These are phyloP conservation scores for Saccharomyces hybrid DNA, from an alignment of 1,139 yeast genomes.

Conservation along the genomic window DNA sequence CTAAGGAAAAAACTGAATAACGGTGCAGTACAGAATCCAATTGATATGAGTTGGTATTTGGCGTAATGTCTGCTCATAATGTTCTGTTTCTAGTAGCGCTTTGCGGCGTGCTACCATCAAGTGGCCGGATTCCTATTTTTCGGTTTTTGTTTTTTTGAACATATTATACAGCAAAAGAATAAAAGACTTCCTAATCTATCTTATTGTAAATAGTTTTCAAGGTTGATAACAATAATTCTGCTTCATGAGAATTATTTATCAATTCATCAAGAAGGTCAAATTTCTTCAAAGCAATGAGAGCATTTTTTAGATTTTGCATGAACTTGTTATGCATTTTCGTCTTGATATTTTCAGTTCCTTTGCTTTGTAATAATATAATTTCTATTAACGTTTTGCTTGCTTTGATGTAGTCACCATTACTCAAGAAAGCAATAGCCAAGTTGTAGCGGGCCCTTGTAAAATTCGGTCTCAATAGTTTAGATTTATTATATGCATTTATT, in stretches of 20 bases:
- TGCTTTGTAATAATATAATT: not conserved
- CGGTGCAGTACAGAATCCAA: not conserved
- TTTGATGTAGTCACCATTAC: conserved; percentile 92
- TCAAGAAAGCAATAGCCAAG: conserved; percentile 88
- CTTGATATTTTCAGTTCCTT: not conserved
- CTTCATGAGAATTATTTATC: not conserved
- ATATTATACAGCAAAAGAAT: not conserved
- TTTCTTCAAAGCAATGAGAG: not conserved
- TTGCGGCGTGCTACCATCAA: not conserved
- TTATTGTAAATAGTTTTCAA: not conserved
- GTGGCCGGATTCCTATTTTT: not conserved
- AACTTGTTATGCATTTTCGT: not conserved
- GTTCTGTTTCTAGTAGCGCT: not conserved
- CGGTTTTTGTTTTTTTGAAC: not conserved
- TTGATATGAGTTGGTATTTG: not conserved
- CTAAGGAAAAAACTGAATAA: not conserved
- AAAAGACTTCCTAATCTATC: not conserved
- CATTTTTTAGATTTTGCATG: not conserved
- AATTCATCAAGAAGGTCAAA: not conserved
- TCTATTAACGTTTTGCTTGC: conserved; percentile 36
- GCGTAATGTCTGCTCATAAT: not conserved
- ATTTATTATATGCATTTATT: conserved; percentile 84
- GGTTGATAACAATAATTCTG: not conserved
- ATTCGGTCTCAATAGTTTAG: conserved; percentile 82
- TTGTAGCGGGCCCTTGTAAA: conserved; percentile 95